Evolutionary conservation across 805 yeast genomes (phyloP), one percentile per base, ranked within the genome.

Genomic region (Nematodospora valgi): DNA sequence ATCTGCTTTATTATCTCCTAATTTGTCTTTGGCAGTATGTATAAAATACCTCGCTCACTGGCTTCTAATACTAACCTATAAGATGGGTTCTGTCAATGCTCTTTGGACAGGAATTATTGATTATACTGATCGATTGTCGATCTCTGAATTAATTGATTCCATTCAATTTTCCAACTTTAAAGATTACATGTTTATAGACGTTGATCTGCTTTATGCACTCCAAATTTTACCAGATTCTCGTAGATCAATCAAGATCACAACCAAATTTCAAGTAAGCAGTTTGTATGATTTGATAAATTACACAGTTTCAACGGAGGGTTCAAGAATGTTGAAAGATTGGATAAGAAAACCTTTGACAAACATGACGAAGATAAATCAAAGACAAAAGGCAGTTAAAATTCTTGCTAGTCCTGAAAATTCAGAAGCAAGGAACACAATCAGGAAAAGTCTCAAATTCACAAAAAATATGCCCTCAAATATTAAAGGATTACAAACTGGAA

Each of bases 171-270:
- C n/a, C 8, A 17, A 20, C 15, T 28, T 39, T 14, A 25, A 29
- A 16, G 23, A 35, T 19, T 14, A 19, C 19, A 30, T 39, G 40
- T 36, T 36, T 34, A 39, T 39, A 11, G 43, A 35, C 27, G 34
- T 35, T 6, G 40, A 39, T 27, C 34, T 33, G 37, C 15, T 39
- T 5, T 36, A 35, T 27, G 24, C 31, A 2, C 26, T 39, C 11
- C 40, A 32, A 17, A 25, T 39, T 6, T 23, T 39, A 23, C 34
- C 37, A 7, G 13, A 21, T 17, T 7, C 11, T 3, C 26, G 22
- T n/a, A 24, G 14, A 16, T 17, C 6, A 15, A 11, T 12, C 6
- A 12, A 11, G 9, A 14, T 33, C 11, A n/a, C 11, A 2, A 19
- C 6, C 9, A 39, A 39, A 11, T 6, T 8, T 20, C 32, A 32